These are phyloP conservation scores for Pichia sp. DNA, from an alignment of 1,139 yeast genomes.

Conservation along the genomic window DNA sequence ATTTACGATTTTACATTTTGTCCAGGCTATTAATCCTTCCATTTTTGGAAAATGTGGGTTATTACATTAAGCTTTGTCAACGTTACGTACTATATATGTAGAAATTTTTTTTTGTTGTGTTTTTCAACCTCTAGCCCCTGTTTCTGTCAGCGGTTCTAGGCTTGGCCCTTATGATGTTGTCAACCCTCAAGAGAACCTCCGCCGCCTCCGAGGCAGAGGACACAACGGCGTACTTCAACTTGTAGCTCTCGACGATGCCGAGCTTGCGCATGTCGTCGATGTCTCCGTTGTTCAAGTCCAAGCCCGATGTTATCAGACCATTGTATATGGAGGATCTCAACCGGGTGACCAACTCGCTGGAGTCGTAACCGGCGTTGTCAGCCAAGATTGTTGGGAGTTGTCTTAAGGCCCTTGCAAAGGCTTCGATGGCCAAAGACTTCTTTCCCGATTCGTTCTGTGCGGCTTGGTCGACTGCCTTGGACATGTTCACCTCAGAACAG, in stretches of 20 bases:
- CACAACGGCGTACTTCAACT: slow-evolving; percentile 92
- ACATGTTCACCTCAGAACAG: slow-evolving; percentile 96
- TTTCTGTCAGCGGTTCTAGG: slow-evolving; percentile 95
- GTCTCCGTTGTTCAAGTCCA: slow-evolving; percentile 77
- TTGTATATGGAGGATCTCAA: slow-evolving; percentile 89
- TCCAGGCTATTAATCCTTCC: no score
- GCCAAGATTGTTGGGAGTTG: slow-evolving; percentile 94
- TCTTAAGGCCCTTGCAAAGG: slow-evolving; percentile 89
- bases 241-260: slow-evolving; percentile 89
- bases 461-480: slow-evolving; percentile 92
- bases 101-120: no score
- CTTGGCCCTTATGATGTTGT: slow-evolving; percentile 92
- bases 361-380: slow-evolving; percentile 95
- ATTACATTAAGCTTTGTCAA: background rate
- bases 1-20: background rate
- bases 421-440: slow-evolving; percentile 89
- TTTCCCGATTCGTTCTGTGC: slow-evolving; percentile 95
- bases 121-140: slow-evolving; percentile 18
- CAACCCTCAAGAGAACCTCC: slow-evolving; percentile 89
- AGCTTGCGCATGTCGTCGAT: slow-evolving; percentile 92
- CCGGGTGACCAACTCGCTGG: slow-evolving; percentile 87
- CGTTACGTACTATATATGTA: no score
- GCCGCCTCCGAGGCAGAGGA: slow-evolving; percentile 96
- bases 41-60: background rate
- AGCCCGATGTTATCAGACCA: slow-evolving; percentile 88